phyloP scores from a whole-genome alignment of 139 green algal genomes.

The Auxenochlorella protothecoides region DNA sequence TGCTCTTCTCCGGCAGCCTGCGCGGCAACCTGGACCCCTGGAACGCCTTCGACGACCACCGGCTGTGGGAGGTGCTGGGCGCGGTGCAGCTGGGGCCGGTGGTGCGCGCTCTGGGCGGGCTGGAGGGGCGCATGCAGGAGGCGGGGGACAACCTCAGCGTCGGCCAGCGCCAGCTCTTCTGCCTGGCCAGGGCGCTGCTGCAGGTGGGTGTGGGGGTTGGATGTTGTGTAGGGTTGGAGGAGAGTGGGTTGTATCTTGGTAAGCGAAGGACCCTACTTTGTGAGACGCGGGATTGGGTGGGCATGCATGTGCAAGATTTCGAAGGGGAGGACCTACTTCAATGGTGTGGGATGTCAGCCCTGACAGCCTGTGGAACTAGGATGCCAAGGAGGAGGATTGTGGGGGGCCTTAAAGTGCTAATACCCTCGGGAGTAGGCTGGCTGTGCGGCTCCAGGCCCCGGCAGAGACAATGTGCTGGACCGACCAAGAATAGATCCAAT shows the following conservation, averaged over 20 bases:
- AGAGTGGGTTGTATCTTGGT: no score
- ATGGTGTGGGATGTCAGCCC: not conserved
- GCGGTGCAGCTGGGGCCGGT: conserved; percentile 43
- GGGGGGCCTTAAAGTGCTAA: no score
- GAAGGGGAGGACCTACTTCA: no score
- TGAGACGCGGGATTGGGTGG: no score
- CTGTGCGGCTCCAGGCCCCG: no score
- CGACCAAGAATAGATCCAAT: no score
- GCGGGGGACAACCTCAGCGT: conserved; percentile 66
- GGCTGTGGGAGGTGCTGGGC: conserved; percentile 58
- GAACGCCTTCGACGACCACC: conserved; percentile 31
- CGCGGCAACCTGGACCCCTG: conserved; percentile 76
- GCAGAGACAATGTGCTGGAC: no score
- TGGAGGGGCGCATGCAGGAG: conserved; percentile 69
- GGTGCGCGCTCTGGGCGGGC: conserved; percentile 40
- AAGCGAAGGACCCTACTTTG: no score
- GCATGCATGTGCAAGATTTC: no score
- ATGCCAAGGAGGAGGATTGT: no score
- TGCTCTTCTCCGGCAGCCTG: conserved; percentile 72
- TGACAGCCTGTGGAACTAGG: no score
- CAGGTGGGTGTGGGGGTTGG: conserved; percentile 5
- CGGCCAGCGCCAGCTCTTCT: conserved; percentile 85
- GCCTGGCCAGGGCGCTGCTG: conserved; percentile 62
- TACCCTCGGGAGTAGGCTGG: no score
- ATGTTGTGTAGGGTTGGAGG: not conserved